Evolutionary conservation across 495 filamentous ascomycete species (phyloP), one percentile per base, ranked within the genome.

Genomic region (Glutinoglossum americanum): DNA sequence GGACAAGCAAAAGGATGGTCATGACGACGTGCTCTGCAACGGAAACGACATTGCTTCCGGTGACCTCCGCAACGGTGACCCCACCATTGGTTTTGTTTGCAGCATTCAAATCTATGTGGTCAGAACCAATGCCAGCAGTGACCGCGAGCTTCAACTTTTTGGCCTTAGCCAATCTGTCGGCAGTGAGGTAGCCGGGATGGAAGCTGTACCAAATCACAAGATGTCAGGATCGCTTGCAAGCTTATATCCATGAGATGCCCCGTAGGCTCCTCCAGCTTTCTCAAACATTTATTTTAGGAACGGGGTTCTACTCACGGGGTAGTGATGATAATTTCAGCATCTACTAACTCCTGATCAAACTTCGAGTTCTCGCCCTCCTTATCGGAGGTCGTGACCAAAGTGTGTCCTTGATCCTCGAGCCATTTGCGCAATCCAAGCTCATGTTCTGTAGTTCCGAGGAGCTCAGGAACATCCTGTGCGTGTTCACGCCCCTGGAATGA

Each of bases 81-180:
- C 92, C 92, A 65, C 92, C 92, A 70, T 98, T 98, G 71, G 89
- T 96, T 74, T 82, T 85, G 83, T 98, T 98, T 66, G 92, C 92
- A 53, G 85, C 90, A 68, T 96, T 81, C 44, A 98, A 80, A 74
- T 98, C 92, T 66, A 98, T 84, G 71, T 98, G 92, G 73, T 98
- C 92, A 45, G 90, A 96, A 58, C 92, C 92, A 68, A 98, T 93
- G 75, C 92, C 92, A 61, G 92, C 92, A 45, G 92, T 98, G 71
- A 98, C 71, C 64, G 90, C 90, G 57, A 93, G 75, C 80, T 96
- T 98, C 65, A 98, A 84, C 39, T 98, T 96, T 84, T 97, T 96
- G 61, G 92, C 92, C 75, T 92, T 94, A 62, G 87, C 87, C 60
- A 98, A 81, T 66, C 92, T 89, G 71, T 97, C 92, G 47, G 87